phyloP scores from a whole-genome alignment of 2,329 filamentous ascomycete genomes.

The Botrytis medusae region DNA sequence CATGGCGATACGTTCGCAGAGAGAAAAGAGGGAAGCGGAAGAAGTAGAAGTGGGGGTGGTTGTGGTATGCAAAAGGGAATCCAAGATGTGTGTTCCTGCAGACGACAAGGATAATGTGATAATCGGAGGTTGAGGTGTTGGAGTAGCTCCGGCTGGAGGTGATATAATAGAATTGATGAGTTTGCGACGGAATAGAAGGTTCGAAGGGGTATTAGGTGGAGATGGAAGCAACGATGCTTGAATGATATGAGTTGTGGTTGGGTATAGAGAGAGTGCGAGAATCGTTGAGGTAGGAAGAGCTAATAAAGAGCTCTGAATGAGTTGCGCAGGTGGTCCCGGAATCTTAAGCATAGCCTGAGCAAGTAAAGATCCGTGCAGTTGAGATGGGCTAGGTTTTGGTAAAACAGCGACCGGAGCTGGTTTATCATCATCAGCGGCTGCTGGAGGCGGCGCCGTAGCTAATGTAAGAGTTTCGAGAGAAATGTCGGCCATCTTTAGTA shows the following conservation, averaged over 20 bases:
- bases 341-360: constrained; percentile 76
- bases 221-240: constrained; percentile 60
- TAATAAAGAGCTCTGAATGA: constrained; percentile 72
- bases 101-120: constrained; percentile 51
- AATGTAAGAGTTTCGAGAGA: constrained; percentile 48
- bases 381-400: constrained; percentile 46
- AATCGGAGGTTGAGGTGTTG: constrained; percentile 22
- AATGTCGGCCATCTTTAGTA: constrained; percentile 61
- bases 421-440: constrained; percentile 32
- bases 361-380: constrained; percentile 81
- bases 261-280: constrained; percentile 57
- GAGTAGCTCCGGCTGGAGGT: constrained; percentile 17
- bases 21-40: constrained; percentile 53
- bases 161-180: constrained; percentile 60
- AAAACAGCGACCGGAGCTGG: constrained; percentile 34
- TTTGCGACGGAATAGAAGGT: constrained; percentile 62
- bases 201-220: constrained; percentile 50
- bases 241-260: constrained; percentile 59
- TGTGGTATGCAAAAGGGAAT: constrained; percentile 56
- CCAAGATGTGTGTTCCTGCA: constrained; percentile 66
- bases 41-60: constrained; percentile 25
- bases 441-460: constrained; percentile 34
- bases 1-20: constrained; percentile 66
- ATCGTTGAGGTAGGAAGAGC: constrained; percentile 56
- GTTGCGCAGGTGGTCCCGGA: constrained; percentile 64